A percentile compares a stretch with the other conserved stretches of the same genome.
These are phyloP conservation scores for Camellia sinensis DNA, from an alignment of 148 eudicot species.

Conservation along the genomic window DNA sequence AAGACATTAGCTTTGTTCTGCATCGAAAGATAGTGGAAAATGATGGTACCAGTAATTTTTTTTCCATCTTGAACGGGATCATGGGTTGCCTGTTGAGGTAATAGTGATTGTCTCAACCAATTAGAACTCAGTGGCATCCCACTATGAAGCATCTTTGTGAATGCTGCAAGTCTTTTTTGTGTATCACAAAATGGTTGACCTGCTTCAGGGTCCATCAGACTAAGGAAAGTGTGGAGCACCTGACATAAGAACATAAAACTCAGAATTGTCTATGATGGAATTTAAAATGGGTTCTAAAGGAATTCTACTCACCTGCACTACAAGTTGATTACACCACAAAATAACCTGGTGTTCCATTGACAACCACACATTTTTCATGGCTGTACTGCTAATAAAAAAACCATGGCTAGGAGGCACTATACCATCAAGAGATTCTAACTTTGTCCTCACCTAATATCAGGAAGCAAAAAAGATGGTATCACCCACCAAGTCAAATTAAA, in stretches of 20 bases:
- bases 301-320: conserved; percentile 65
- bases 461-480: conserved; percentile 12
- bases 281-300: neutral
- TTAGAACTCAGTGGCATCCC: conserved; percentile 65
- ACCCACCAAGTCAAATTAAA: neutral
- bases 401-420: conserved; percentile 92
- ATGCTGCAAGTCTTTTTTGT: conserved; percentile 63
- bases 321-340: conserved; percentile 94
- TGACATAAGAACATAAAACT: conserved; percentile 29
- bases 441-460: conserved; percentile 66
- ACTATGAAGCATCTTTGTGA: conserved; percentile 79
- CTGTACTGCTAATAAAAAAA: conserved; percentile 74
- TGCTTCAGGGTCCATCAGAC: conserved; percentile 66
- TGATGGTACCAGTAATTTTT: conserved; percentile 45
- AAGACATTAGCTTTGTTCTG: neutral
- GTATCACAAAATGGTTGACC: conserved; percentile 61
- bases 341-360: conserved; percentile 98
- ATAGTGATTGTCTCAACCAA: conserved; percentile 38
- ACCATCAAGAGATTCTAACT: conserved; percentile 83
- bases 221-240: conserved; percentile 93
- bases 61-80: conserved; percentile 31
- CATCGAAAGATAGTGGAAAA: conserved; percentile 11
- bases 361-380: conserved; percentile 92
- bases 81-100: conserved; percentile 27
- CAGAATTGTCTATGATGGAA: conserved; percentile 14